Percentiles rank a stretch among this genome's conserved stretches.
Conservation (phyloP, 208 protist species). For the Leishmania mexicana region DNA sequence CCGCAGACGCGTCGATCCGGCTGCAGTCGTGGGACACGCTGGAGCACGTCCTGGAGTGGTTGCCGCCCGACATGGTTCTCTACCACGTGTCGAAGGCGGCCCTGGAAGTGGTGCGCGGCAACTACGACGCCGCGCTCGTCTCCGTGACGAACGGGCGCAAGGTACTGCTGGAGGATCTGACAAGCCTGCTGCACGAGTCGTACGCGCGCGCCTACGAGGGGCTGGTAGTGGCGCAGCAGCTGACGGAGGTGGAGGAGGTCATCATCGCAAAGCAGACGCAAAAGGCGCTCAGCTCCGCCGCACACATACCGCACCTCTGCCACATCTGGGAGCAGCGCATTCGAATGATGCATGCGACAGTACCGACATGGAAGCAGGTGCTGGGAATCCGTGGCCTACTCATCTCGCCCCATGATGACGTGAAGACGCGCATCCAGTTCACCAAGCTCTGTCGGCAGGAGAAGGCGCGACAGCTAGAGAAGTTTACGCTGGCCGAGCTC, state of each 20-base stretch:
- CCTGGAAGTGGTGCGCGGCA: conserved; percentile 47
- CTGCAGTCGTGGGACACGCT: conserved; percentile 80
- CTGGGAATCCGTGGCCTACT: conserved; percentile 95
- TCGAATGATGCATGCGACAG: conserved; percentile 90
- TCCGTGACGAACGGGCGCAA: conserved; percentile 63
- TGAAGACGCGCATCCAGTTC: conserved; percentile 97
- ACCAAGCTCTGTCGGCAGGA: conserved; percentile 93
- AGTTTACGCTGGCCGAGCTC: conserved; percentile 79
- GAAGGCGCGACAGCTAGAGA: conserved; percentile 70
- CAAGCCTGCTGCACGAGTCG: conserved; percentile 84
- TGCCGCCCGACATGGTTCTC: conserved; percentile 61
- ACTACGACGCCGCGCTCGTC: conserved; percentile 61
- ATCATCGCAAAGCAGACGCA: conserved; percentile 83
- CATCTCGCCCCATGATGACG: conserved; percentile 90
- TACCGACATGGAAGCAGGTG: conserved; percentile 96
- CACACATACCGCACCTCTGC: conserved; percentile 84
- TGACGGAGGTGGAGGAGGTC: conserved; percentile 99
- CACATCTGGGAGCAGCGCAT: conserved; percentile 93
- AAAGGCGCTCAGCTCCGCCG: conserved; percentile 50
- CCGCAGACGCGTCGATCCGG: conserved; percentile 82
- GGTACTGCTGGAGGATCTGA: conserved; percentile 72
- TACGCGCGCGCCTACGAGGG: conserved; percentile 93
- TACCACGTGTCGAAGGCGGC: conserved; percentile 72
- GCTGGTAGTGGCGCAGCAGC: conserved; percentile 96
- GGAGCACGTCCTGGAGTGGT: conserved; percentile 47